Conservation (phyloP, 2,329 filamentous ascomycete species). For the Pyrenochaeta sp. region DNA sequence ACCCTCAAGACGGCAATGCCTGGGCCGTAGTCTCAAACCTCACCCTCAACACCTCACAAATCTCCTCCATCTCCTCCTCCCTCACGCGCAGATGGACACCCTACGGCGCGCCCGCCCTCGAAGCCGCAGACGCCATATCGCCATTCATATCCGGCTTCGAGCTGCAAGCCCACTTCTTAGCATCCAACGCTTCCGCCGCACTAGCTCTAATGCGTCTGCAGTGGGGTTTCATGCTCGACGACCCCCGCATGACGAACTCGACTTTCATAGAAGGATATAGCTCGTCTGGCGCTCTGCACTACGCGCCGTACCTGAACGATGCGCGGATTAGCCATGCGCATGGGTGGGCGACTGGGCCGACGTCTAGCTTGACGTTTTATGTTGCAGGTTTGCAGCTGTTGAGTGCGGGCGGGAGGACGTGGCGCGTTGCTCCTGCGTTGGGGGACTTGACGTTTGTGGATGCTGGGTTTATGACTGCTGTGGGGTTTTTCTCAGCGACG, state of each 20-base stretch:
- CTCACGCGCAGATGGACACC: constrained; percentile 51
- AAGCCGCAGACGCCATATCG: constrained; percentile 57
- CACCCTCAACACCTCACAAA: constrained; percentile 41
- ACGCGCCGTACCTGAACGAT: constrained; percentile 60
- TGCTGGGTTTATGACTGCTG: constrained; percentile 49
- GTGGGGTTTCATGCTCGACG: constrained; percentile 66
- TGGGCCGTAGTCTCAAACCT: constrained; percentile 54
- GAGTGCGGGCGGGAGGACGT: constrained; percentile 47
- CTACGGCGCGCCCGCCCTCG: constrained; percentile 58
- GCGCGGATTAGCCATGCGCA: constrained; percentile 60
- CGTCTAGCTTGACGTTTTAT: constrained; percentile 53
- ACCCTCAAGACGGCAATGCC: constrained; percentile 57
- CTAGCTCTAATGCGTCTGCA: constrained; percentile 57
- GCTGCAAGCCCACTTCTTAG: constrained; percentile 55
- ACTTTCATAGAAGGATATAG: constrained; percentile 63
- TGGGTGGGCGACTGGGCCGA: constrained; percentile 62
- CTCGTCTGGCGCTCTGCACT: constrained; percentile 57
- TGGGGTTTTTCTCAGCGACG: constrained; percentile 50
- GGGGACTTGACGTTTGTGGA: constrained; percentile 48
- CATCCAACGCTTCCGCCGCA: constrained; percentile 50
- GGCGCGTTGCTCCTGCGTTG: constrained; percentile 48
- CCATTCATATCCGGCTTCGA: constrained; percentile 61
- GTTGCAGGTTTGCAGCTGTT: constrained; percentile 54
- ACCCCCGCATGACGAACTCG: constrained; percentile 62
- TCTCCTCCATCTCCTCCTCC: constrained; percentile 40